phyloP scores from a whole-genome alignment of 2,329 filamentous ascomycete species.

The Phialocephala subalpina region DNA sequence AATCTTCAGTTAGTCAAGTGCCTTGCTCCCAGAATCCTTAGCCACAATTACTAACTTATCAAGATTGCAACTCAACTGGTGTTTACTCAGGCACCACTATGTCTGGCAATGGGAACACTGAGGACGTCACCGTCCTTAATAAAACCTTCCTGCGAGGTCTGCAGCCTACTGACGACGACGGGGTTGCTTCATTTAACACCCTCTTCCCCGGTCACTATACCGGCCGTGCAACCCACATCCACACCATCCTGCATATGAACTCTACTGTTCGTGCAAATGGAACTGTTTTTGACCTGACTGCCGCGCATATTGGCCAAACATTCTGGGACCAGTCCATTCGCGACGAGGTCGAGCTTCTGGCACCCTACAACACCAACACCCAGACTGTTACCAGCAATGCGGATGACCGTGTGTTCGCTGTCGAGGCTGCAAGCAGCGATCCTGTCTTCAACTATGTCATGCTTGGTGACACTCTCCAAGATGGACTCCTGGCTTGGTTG shows the following conservation, averaged over 20 bases:
- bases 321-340: conserved; percentile 71
- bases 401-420: conserved; percentile 55
- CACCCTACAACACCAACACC: conserved; percentile 57
- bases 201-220: conserved; percentile 56
- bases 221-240: conserved; percentile 56
- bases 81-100: conserved; percentile 58
- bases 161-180: conserved; percentile 50
- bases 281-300: conserved; percentile 57
- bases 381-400: conserved; percentile 56
- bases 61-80: conserved; percentile 46
- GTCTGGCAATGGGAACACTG: conserved; percentile 51
- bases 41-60: too few relatives aligned
- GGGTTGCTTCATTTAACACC: conserved; percentile 51
- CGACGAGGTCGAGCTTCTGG: conserved; percentile 54
- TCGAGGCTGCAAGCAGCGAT: conserved; percentile 55
- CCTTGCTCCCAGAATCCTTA: too few relatives aligned
- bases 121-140: conserved; percentile 48
- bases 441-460: conserved; percentile 65
- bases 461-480: conserved; percentile 59
- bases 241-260: conserved; percentile 54
- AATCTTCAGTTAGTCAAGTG: too few relatives aligned
- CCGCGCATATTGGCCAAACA: conserved; percentile 69
- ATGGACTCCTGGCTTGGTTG: conserved; percentile 64
- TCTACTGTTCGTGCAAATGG: conserved; percentile 49
- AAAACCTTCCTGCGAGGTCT: conserved; percentile 52